Evolutionary conservation across 768 basidiomycete species (phyloP).

Genomic region (Kwoniella sp.): DNA sequence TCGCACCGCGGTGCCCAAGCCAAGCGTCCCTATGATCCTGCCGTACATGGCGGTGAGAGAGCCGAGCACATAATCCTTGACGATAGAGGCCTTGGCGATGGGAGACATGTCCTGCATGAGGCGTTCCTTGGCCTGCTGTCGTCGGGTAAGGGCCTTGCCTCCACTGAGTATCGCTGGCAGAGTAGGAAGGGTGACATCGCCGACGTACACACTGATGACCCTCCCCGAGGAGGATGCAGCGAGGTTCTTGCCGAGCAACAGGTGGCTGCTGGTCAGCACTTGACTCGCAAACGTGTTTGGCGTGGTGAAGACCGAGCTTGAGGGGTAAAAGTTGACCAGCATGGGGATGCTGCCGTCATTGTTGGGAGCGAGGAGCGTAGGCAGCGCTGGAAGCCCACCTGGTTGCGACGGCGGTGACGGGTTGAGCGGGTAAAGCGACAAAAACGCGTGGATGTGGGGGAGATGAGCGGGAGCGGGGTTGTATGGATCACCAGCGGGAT

Average conservation of each 20-base stretch:
- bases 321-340: conserved; percentile 44
- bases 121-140: conserved; percentile 18
- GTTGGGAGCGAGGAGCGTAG: conserved; percentile 31
- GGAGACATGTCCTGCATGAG: conserved; percentile 5
- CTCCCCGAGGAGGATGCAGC: conserved; percentile 23
- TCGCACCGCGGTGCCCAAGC: conserved; percentile 17
- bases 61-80: conserved; percentile 27
- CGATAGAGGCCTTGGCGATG: conserved; percentile 14
- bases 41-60: conserved; percentile 16
- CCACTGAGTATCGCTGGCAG: conserved; percentile 20
- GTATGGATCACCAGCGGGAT: conserved; percentile 34
- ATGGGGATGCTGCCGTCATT: conserved; percentile 17
- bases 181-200: conserved; percentile 31
- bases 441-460: conserved; percentile 43
- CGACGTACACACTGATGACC: conserved; percentile 42
- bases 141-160: conserved; percentile 15
- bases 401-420: conserved; percentile 40
- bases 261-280: conserved; percentile 35
- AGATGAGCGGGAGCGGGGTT: conserved; percentile 37
- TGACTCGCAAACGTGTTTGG: conserved; percentile 43
- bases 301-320: conserved; percentile 29
- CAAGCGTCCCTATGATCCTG: conserved; percentile 13
- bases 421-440: conserved; percentile 46
- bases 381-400: conserved; percentile 40
- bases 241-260: conserved; percentile 34